phyloP scores from a whole-genome alignment of 2,329 filamentous ascomycete species.

The Didymella exigua region DNA sequence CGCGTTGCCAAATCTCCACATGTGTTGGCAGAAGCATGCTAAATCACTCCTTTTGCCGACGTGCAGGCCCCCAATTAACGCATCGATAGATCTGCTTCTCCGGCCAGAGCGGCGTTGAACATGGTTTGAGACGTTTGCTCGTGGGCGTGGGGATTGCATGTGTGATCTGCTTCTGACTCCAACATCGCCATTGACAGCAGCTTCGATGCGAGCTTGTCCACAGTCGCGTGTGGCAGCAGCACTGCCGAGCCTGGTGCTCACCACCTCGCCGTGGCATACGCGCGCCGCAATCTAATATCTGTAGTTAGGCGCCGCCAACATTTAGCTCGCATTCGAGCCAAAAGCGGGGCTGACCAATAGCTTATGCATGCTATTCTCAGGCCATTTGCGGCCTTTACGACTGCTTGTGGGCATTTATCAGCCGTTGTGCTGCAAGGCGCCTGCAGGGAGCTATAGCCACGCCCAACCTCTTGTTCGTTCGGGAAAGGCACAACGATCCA shows the following conservation, averaged over 20 bases:
- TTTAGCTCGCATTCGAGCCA: slow-evolving; percentile 41
- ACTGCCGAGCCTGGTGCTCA: slow-evolving; percentile 2
- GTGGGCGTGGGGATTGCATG: slow-evolving; percentile 1
- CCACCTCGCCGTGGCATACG: slow-evolving; percentile 1
- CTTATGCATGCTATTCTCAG: slow-evolving; percentile 30
- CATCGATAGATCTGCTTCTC: slow-evolving; percentile 4
- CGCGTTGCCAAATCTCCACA: slow-evolving; percentile 10
- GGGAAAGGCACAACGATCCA: slow-evolving; percentile 18
- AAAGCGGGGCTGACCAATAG: slow-evolving; percentile 41
- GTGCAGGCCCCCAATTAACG: slow-evolving; percentile 33
- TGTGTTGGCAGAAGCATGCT: slow-evolving; percentile 16
- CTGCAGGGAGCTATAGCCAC: slow-evolving; percentile 27
- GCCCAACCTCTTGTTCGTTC: slow-evolving; percentile 24
- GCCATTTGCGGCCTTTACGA: slow-evolving; percentile 38
- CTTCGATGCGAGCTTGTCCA: neutral
- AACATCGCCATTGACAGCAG: neutral
- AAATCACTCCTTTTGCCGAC: slow-evolving; percentile 31
- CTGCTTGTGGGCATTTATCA: slow-evolving; percentile 32
- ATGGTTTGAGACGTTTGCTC: slow-evolving; percentile 16
- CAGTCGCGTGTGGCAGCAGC: neutral
- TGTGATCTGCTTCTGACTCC: slow-evolving; percentile 4
- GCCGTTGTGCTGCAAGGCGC: slow-evolving; percentile 27
- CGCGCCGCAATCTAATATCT: slow-evolving; percentile 22
- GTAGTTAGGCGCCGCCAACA: slow-evolving; percentile 24
- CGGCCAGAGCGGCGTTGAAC: slow-evolving; percentile 9